phyloP scores from a whole-genome alignment of 768 basidiomycete genomes.

The Lentinus tigrinus region DNA sequence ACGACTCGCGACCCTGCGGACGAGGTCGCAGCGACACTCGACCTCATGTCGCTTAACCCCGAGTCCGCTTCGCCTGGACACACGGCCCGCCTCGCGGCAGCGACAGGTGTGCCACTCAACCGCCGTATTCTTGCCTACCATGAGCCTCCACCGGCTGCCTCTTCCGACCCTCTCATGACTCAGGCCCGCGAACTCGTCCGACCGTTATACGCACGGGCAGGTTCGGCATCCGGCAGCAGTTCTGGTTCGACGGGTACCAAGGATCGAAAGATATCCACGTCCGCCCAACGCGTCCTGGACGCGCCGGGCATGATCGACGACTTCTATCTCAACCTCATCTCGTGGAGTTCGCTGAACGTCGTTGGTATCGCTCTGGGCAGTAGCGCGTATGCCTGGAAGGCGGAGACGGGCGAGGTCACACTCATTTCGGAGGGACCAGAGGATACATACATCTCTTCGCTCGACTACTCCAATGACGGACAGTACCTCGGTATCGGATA shows the following conservation, averaged over 20 bases:
- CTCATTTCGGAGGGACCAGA: slow-evolving; percentile 75
- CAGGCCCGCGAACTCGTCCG: slow-evolving; percentile 76
- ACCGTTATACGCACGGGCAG: slow-evolving; percentile 71
- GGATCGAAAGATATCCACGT: slow-evolving; percentile 79
- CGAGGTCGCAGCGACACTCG: slow-evolving; percentile 63
- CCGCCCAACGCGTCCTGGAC: slow-evolving; percentile 91
- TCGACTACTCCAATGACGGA: slow-evolving; percentile 80
- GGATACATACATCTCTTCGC: slow-evolving; percentile 70
- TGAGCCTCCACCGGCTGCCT: slow-evolving; percentile 78
- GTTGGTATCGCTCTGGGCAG: slow-evolving; percentile 90
- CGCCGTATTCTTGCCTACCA: slow-evolving; percentile 87
- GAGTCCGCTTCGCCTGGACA: slow-evolving; percentile 69
- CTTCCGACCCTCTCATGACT: slow-evolving; percentile 71
- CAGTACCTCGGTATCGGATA: slow-evolving; percentile 80
- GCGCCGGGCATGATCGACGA: slow-evolving; percentile 93
- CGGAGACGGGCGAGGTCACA: slow-evolving; percentile 82
- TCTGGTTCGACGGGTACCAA: slow-evolving; percentile 60
- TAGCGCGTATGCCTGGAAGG: slow-evolving; percentile 91
- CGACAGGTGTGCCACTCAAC: slow-evolving; percentile 73
- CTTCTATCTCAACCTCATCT: slow-evolving; percentile 93
- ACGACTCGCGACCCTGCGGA: slow-evolving; percentile 53
- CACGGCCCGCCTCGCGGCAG: slow-evolving; percentile 73
- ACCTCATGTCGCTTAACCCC: slow-evolving; percentile 58
- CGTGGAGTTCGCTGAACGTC: slow-evolving; percentile 84
- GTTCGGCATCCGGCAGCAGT: slow-evolving; percentile 61